Base-by-base conservation (phyloP, 2,329 filamentous ascomycete genomes). In the Fusarium chaquense region DNA sequence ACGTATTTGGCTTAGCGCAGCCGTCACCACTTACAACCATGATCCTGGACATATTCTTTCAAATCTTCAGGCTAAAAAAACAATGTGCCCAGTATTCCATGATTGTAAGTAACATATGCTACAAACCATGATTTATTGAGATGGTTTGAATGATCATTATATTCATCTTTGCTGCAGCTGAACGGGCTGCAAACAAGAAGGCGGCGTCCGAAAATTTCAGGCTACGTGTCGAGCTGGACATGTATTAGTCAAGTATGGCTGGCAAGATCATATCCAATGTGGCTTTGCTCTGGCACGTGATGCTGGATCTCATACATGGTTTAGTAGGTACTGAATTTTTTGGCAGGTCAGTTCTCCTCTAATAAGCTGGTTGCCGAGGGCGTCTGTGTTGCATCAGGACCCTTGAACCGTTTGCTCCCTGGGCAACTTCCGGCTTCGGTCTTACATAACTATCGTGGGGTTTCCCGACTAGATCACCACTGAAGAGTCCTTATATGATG, bases 31-130 rank as follows among this genome's bases (percentile, higher is more conserved):
- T 59, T 36, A 36, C 26, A 50, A 46, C 46, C 32, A 40, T 52
- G 49, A 49, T 26, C 43, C 33, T 22, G 15, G 32, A 36, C 40
- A 47, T 20, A 41, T 55, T 54, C 41, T 38, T 33, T 22, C 35
- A 36, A 62, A 62, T 40, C 38, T 45, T 16, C 15, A 52, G 16
- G 32, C 50, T 32, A 58, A 7, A 28, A 30, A 43, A 49, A 54
- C 58, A 58, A 62, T 61, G 46, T 45, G 24, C 49, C 38, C 33
- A 63, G 30, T 65, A 73, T 74, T 73, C 70, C 68, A 22, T n/a
- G 38, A 32, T 43, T 20, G 28, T 35, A 47, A 32, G 22, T 28
- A 45, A 40, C 36, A 58, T 52, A 20, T 62, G 54, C 50, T 24
- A 28, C 20, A n/a, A 36, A 28, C 28, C 32, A 36, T 41, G 5